A percentile compares a stretch with the other conserved stretches of the same genome.
These are phyloP conservation scores for Cyclanthera cordifolia DNA, from an alignment of 306 rosid genomes.

Conservation along the genomic window DNA sequence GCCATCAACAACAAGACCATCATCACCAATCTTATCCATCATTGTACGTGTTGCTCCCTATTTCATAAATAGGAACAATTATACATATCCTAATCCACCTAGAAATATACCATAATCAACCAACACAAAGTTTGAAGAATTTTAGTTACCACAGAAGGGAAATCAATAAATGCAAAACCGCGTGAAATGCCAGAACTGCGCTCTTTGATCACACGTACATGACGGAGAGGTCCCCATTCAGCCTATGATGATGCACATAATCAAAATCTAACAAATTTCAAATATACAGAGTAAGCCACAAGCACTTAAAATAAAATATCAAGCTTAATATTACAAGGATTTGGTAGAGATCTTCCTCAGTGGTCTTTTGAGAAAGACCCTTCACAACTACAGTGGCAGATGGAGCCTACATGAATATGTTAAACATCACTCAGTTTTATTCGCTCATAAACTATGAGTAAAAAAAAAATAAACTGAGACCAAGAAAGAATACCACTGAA, in stretches of 20 bases:
- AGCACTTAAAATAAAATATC: slow-evolving; percentile 20
- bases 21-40: slow-evolving; percentile 88
- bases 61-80: slow-evolving; percentile 23
- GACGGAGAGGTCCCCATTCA: slow-evolving; percentile 99
- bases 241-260: slow-evolving; percentile 36
- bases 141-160: slow-evolving; percentile 77
- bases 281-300: slow-evolving; percentile 2
- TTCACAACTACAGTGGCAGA: slow-evolving; percentile 95
- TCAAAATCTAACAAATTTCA: not conserved
- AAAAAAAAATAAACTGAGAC: not conserved
- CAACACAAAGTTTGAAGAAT: not conserved
- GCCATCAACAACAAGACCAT: slow-evolving; percentile 76
- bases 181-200: slow-evolving; percentile 87
- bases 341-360: slow-evolving; percentile 90
- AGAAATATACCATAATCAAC: slow-evolving; percentile 10
- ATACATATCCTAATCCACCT: slow-evolving; percentile 17
- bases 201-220: slow-evolving; percentile 94
- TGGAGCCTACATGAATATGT: slow-evolving; percentile 58
- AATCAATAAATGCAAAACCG: slow-evolving; percentile 97
- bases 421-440: slow-evolving; percentile 13
- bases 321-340: slow-evolving; percentile 57
- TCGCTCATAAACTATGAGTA: not conserved
- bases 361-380: slow-evolving; percentile 91
- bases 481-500: slow-evolving; percentile 54
- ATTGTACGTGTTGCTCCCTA: slow-evolving; percentile 79